Percentiles rank a stretch among this genome's conserved stretches.
These are phyloP conservation scores for Stemphylium vesicarium DNA, from an alignment of 2,329 filamentous ascomycete genomes.

Conservation along the genomic window DNA sequence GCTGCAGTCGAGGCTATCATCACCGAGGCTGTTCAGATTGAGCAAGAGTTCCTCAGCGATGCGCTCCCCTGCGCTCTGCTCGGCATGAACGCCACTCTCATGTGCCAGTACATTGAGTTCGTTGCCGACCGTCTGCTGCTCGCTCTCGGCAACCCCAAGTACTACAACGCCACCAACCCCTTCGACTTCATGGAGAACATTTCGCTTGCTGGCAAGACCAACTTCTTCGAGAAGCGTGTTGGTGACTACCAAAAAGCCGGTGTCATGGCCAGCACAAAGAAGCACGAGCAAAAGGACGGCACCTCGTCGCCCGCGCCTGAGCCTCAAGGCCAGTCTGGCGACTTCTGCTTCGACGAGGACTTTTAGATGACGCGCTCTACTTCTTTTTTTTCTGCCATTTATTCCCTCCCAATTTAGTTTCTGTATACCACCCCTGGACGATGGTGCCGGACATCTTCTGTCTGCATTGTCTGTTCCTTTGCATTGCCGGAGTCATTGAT, in stretches of 20 bases:
- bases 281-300: constrained; percentile 61
- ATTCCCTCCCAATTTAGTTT: constrained; percentile 25
- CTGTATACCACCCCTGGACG: constrained; percentile 31
- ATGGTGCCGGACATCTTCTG: constrained; percentile 30
- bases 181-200: constrained; percentile 99
- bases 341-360: constrained; percentile 95
- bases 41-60: constrained; percentile 97
- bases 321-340: constrained; percentile 62
- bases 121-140: constrained; percentile 94
- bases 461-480: constrained; percentile 37
- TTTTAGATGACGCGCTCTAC: constrained; percentile 68
- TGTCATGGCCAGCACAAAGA: constrained; percentile 93
- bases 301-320: constrained; percentile 52
- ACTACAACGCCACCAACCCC: constrained; percentile 91
- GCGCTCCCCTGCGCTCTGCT: constrained; percentile 90
- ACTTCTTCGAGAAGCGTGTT: constrained; percentile 99
- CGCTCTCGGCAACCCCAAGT: constrained; percentile 91
- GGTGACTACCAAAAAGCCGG: constrained; percentile 99
- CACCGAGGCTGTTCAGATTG: constrained; percentile 88
- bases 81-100: constrained; percentile 95
- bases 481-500: constrained; percentile 44
- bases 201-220: constrained; percentile 97
- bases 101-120: constrained; percentile 99
- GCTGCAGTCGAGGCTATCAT: constrained; percentile 86
- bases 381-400: constrained; percentile 25